Evolutionary conservation across 805 yeast species (phyloP), one percentile per base, ranked within the genome.

Genomic region (Pichia thaimueangensis): DNA sequence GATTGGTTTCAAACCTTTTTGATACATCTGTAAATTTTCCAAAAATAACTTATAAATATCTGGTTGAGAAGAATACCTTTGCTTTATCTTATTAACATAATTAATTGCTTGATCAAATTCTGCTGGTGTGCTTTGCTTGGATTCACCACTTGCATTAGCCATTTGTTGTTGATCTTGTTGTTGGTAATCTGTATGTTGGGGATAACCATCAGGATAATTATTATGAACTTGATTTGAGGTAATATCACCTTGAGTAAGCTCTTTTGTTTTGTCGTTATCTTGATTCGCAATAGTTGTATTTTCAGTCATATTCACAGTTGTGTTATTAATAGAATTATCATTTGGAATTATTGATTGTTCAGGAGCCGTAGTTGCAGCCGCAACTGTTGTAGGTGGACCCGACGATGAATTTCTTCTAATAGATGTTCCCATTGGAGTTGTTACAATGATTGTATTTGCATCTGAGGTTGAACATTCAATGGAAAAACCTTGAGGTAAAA

Each of bases 61-160:
- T 1, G 98, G 98, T 62, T 89, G 95, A 56, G 80, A 76, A 17
- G 95, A 84, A 62, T 88, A 93, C 48, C 97, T 76, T 43, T 88
- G 89, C 62, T 94, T 94, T 59, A 93, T 93, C 65, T 89, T 88
- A 68, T 93, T 93, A 47, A 93, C 99, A 57, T 93, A 93, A 53
- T 82, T 83, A 49, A 93, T 93, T 16, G 98, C 98, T 61, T 93
- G 97, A 60, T 91, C 89, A 69, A 93, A 91, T 65, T 93, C 97
- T 15, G 88, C 91, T 37, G 94, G 96, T 2, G 77, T 73, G 8
- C 79, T 56, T 56, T 66, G 61, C 45, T 61, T 59, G 27, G 51
- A 31, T n/a, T 52, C 58, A n/a, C n/a, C n/a, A n/a, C n/a, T n/a
- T n/a, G n/a, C n/a, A n/a, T n/a, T n/a, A n/a, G n/a, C n/a, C n/a